Conservation (phyloP, 768 basidiomycete species). For the Gymnopilus junonius region DNA sequence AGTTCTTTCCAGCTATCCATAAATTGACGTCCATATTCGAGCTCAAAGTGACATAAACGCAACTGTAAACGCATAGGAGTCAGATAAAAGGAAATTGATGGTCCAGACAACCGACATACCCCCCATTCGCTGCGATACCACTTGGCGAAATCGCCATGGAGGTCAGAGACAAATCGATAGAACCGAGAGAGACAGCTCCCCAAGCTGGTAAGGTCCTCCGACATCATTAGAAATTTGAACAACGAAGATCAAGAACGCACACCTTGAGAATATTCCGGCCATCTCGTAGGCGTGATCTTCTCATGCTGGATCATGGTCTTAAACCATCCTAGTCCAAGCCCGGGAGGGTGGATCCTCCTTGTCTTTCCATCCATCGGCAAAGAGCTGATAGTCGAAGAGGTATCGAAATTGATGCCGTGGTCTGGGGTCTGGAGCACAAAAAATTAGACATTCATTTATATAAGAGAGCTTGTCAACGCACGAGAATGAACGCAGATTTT, state of each 20-base stretch:
- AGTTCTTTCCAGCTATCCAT: slow-evolving; percentile 70
- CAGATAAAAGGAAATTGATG: background rate
- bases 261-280: slow-evolving; percentile 59
- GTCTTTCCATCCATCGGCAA: slow-evolving; percentile 17
- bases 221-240: background rate
- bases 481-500: slow-evolving; percentile 73
- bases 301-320: slow-evolving; percentile 73
- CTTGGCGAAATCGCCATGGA: slow-evolving; percentile 72
- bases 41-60: slow-evolving; percentile 67
- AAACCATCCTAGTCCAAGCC: slow-evolving; percentile 59
- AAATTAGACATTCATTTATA: background rate
- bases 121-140: slow-evolving; percentile 58
- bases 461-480: slow-evolving; percentile 40
- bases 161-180: slow-evolving; percentile 67
- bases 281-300: slow-evolving; percentile 41
- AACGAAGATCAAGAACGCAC: background rate
- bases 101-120: slow-evolving; percentile 42
- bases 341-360: slow-evolving; percentile 35
- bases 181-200: slow-evolving; percentile 70
- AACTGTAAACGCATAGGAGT: slow-evolving; percentile 49
- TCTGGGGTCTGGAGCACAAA: slow-evolving; percentile 64
- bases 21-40: slow-evolving; percentile 78
- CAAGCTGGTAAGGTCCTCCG: slow-evolving; percentile 50
- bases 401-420: slow-evolving; percentile 69
- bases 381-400: slow-evolving; percentile 53